phyloP scores from a whole-genome alignment of 495 filamentous ascomycete genomes.

The Tuber borchii region DNA sequence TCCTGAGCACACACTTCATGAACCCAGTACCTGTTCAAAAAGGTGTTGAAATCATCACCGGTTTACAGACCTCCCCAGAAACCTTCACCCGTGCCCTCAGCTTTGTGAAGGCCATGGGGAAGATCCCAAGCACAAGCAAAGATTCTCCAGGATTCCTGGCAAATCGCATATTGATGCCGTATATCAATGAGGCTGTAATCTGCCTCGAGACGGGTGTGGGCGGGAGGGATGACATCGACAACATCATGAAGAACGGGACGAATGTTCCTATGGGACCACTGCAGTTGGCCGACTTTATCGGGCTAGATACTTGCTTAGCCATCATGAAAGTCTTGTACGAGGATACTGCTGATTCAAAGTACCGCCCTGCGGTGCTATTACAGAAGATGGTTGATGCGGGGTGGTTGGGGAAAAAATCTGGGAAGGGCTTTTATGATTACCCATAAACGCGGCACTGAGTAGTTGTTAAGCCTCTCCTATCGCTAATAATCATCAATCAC shows the following conservation, averaged over 20 bases:
- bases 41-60: conserved; percentile 94
- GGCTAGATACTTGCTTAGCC: conserved; percentile 87
- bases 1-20: conserved; percentile 98
- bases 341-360: conserved; percentile 92
- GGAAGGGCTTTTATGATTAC: conserved; percentile 94
- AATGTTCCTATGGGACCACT: conserved; percentile 98
- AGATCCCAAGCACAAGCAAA: conserved; percentile 75
- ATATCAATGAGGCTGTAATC: conserved; percentile 97
- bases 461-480: background rate
- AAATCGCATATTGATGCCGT: conserved; percentile 96
- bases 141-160: conserved; percentile 93
- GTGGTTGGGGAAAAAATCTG: conserved; percentile 95
- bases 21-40: conserved; percentile 97
- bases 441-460: background rate
- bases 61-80: conserved; percentile 75
- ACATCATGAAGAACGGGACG: conserved; percentile 98
- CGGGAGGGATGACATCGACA: conserved; percentile 80
- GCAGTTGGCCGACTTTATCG: conserved; percentile 92
- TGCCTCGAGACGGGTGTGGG: conserved; percentile 93
- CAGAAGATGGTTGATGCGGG: conserved; percentile 96
- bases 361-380: conserved; percentile 76
- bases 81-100: conserved; percentile 78
- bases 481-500: background rate
- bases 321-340: conserved; percentile 95
- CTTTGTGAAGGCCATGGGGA: conserved; percentile 88